A percentile compares a stretch with the other conserved stretches of the same genome.
phyloP scores from a whole-genome alignment of 1,284 basidiomycete genomes.

The Pterulicium gracile region DNA sequence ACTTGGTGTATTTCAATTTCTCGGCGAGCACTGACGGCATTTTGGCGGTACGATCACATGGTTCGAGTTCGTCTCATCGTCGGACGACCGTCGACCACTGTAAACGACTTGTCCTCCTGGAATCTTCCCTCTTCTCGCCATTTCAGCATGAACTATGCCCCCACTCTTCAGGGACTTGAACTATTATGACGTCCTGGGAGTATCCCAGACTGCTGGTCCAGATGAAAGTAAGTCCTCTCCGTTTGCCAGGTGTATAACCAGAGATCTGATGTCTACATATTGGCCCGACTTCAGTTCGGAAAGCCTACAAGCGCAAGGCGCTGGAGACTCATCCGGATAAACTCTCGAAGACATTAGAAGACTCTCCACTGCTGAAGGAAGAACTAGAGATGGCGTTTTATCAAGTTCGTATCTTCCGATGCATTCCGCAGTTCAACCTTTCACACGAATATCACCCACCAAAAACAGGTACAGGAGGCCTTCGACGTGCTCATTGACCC shows the following conservation, averaged over 20 bases:
- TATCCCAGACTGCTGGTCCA: slow-evolving; percentile 1
- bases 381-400: slow-evolving; percentile 1
- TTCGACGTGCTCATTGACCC: slow-evolving; percentile 6
- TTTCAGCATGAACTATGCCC: neutral
- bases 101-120: too few species aligned
- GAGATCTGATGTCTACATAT: too few species aligned
- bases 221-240: slow-evolving; percentile 2
- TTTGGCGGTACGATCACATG: too few species aligned
- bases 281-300: slow-evolving; percentile 19
- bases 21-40: too few species aligned
- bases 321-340: slow-evolving; percentile 26
- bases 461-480: slow-evolving; percentile 4
- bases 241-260: too few species aligned
- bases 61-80: too few species aligned
- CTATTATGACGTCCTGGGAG: neutral
- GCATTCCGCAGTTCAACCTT: neutral
- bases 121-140: too few species aligned
- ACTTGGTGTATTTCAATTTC: too few species aligned
- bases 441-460: neutral
- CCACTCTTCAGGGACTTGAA: neutral
- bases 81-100: too few species aligned
- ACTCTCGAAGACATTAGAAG: slow-evolving; percentile 3
- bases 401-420: slow-evolving; percentile 1
- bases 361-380: neutral
- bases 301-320: slow-evolving; percentile 25